phyloP scores from a whole-genome alignment of 768 basidiomycete species.

The Suillus weaverae region DNA sequence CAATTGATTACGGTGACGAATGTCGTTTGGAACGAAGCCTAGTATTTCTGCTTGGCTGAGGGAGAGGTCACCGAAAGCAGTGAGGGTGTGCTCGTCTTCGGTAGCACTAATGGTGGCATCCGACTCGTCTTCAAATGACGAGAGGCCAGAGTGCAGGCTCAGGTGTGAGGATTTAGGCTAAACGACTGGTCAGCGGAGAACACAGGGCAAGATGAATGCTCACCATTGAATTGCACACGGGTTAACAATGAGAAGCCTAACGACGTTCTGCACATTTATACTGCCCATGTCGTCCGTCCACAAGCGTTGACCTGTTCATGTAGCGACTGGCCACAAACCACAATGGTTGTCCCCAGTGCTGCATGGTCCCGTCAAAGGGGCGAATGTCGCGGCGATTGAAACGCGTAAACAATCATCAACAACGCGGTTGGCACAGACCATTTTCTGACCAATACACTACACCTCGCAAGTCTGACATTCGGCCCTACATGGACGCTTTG shows the following conservation, averaged over 20 bases:
- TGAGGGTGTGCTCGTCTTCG: slow-evolving; percentile 42
- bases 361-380: not conserved
- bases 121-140: not conserved
- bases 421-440: not conserved
- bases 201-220: not conserved
- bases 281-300: not conserved
- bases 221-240: not conserved
- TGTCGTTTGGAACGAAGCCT: slow-evolving; percentile 16
- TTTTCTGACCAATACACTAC: too few species aligned
- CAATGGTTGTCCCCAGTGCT: not conserved
- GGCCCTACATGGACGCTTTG: too few species aligned
- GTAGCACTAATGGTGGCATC: not conserved
- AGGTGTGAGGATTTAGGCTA: not conserved
- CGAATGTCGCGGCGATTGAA: too few species aligned
- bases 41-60: slow-evolving; percentile 37
- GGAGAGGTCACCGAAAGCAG: slow-evolving; percentile 49
- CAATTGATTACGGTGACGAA: slow-evolving; percentile 14
- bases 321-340: not conserved
- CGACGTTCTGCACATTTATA: not conserved
- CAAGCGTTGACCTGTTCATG: not conserved
- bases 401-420: too few species aligned
- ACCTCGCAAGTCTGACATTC: too few species aligned
- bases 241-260: not conserved
- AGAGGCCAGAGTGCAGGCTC: not conserved
- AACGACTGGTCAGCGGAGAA: not conserved